phyloP scores from a whole-genome alignment of 306 rosid species.

The Senna siamea region DNA sequence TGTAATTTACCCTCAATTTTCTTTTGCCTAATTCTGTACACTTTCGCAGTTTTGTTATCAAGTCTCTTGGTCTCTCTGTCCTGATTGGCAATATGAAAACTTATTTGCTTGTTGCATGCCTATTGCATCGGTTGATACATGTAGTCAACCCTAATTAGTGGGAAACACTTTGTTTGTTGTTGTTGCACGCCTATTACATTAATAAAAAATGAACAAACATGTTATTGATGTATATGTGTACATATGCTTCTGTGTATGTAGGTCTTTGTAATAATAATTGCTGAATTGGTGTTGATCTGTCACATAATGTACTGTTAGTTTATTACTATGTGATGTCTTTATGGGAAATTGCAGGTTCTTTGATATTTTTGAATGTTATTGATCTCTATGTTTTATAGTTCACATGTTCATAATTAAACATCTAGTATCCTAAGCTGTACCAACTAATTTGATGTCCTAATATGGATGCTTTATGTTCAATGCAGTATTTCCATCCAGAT shows the following conservation, averaged over 20 bases:
- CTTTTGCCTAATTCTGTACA: background rate
- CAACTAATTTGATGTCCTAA: conserved; percentile 28
- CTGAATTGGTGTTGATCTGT: conserved; percentile 5
- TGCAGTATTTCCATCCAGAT: conserved; percentile 91
- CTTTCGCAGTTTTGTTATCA: background rate
- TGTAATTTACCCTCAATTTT: no score
- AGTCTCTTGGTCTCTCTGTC: conserved; percentile 2
- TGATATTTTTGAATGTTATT: conserved; percentile 4
- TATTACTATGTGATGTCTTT: background rate
- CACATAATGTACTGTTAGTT: background rate
- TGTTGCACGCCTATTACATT: background rate
- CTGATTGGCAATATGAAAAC: conserved; percentile 15
- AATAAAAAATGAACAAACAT: background rate
- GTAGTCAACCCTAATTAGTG: no score
- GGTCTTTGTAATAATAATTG: conserved; percentile 5
- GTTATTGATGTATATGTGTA: background rate
- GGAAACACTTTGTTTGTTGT: no score
- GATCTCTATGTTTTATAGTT: background rate
- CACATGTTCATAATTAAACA: background rate
- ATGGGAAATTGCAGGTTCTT: conserved; percentile 8
- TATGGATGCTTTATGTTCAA: conserved; percentile 36
- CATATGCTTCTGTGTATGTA: background rate
- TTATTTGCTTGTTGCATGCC: conserved; percentile 3
- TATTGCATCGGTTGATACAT: no score
- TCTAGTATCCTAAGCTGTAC: conserved; percentile 10